Base-by-base conservation (phyloP, 192 early-diverging fungal genomes). In the Funneliformis mosseae region DNA sequence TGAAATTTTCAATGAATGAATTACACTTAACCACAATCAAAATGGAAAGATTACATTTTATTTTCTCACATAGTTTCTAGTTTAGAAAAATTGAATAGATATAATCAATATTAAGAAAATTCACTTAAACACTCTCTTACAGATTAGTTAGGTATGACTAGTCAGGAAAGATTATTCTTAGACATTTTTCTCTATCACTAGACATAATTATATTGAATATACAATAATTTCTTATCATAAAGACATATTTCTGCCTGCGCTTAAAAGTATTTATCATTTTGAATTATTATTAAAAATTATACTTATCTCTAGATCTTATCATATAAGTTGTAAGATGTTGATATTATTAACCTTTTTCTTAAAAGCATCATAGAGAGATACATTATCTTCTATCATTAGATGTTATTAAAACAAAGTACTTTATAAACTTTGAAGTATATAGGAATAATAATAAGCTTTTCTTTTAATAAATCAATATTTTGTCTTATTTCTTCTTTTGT, bases 251-350 rank as follows among this genome's bases (percentile, higher is more conserved):
- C 7, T 78, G 43, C 21, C 64, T 78, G 8, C 12, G 77, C 25
- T 42, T 42, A 6, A 78, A 68, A 50, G 18, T 48, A 68, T 68
- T 78, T 68, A 78, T 28, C 6, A 78, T 21, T 12, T n/a, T 28
- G 60, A 76, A 16, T 76, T 39, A 23, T 76, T 39, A 16, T 45
- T 78, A 78, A 78, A 6, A 69, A 78, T 46, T 39, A 63, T 78
- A 42, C 46, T 59, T 18, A 27, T 66, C 25, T 64, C 39, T 8
- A 5, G 77, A 67, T 69, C 61, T 39, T 39, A 23, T 18, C 66
- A 78, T 18, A 66, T 68, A 69, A 78, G 66, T 9, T 78, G 10
- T n/a, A 46, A 64, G 27, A 39, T 25, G 59, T 62, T 42, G n/a
- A 60, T 42, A 63, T 62, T 59, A 21, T 76, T 55, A 11, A 76